phyloP scores from a whole-genome alignment of 768 basidiomycete genomes.

The Tricholoma terreum region DNA sequence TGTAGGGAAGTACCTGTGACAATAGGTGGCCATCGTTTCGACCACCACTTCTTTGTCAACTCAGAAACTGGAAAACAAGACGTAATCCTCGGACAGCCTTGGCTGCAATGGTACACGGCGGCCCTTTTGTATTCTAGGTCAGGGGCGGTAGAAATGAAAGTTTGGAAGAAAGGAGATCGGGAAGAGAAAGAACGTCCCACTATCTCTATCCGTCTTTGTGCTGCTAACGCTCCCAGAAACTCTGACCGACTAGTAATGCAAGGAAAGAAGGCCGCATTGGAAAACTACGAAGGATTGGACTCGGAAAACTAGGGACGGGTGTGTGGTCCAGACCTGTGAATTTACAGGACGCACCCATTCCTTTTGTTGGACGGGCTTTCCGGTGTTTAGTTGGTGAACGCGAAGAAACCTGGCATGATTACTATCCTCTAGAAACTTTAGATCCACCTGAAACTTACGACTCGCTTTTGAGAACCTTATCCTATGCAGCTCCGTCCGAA shows the following conservation, averaged over 20 bases:
- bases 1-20: constrained; percentile 11
- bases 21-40: constrained; percentile 18
- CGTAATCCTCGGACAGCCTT: constrained; percentile 22
- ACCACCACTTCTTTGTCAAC: constrained; percentile 26
- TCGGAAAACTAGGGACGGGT: constrained; percentile 11
- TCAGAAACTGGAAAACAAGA: constrained; percentile 4
- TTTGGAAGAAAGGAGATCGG: constrained; percentile 18
- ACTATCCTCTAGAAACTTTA: constrained; percentile 1
- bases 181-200: not conserved
- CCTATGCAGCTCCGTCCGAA: constrained; percentile 3
- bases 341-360: constrained; percentile 5
- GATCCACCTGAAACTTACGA: constrained; percentile 15
- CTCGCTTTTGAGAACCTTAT: constrained; percentile 1
- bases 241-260: not conserved
- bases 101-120: constrained; percentile 20
- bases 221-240: not conserved
- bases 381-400: constrained; percentile 6
- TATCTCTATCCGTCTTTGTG: constrained; percentile 5
- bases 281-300: constrained; percentile 1
- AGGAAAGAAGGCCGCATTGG: not conserved
- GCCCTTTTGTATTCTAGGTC: constrained; percentile 7
- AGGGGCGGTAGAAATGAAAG: constrained; percentile 10
- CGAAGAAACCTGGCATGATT: not conserved
- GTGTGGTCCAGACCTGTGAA: not conserved
- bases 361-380: constrained; percentile 12